Base-by-base conservation (phyloP, 2,329 filamentous ascomycete genomes). In the Sphaerulina vaccinii region DNA sequence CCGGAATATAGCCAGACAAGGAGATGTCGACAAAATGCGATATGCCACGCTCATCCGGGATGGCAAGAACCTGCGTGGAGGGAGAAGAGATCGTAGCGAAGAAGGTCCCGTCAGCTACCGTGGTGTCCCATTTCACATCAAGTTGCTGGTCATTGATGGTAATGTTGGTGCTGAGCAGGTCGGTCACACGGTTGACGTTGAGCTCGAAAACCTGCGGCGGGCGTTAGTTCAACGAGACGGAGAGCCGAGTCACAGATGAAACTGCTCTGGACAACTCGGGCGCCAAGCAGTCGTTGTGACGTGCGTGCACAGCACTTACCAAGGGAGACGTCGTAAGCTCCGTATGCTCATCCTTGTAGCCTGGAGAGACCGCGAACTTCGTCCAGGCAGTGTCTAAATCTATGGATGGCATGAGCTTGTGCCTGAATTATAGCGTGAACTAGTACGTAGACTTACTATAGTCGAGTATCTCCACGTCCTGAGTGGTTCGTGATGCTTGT, bases 61-160 rank as follows among this genome's bases (percentile, higher is more conserved):
- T 54, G 47, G 53, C 35, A 47, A 59, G 47, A 24, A 51, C 37
- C 23, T 59, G 56, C 16, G 38, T 48, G 11, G 22, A 35, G 5
- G 49, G 51, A n/a, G 37, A 63, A 49, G 44, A 68, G 64, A 45
- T 69, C 63, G 49, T 66, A 15, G 72, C 62, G 23, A 69, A 54
- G 40, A 49, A 47, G 11, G 47, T 53, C 21, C 62, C 13, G 67
- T 69, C 16, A 67, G 69, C 18, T 62, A 67, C 43, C 66, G 61
- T 36, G 32, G 49, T 71, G 68, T 51, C 68, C 72, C 66, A 71
- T 72, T 6, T 69, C 71, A 54, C 71, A 59, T 51, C 68, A 68
- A 56, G 73, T 70, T 36, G 70, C 70, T 69, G 56, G 50, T 69
- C 70, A 60, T 75, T 75, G 52, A 76, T 58, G 13, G 70, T 69